phyloP scores from a whole-genome alignment of 2,329 filamentous ascomycete species.

The Nigrospora osmanthi region DNA sequence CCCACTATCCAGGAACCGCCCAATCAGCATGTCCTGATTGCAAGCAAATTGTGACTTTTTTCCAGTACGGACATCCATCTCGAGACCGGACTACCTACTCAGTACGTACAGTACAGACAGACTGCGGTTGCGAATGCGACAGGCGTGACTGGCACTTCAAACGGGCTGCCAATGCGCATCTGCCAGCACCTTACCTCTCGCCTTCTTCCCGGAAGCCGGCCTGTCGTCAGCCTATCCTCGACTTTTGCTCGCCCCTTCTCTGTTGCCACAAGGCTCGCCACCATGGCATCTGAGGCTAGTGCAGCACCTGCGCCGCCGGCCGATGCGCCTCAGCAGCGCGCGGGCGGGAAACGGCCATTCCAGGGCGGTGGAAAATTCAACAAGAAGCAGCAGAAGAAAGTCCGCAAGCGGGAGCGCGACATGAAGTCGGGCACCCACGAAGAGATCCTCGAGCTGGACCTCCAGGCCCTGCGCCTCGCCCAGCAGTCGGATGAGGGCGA shows the following conservation, averaged over 20 bases:
- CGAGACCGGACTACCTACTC: no score
- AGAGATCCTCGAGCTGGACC: slow-evolving; percentile 58
- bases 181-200: not conserved
- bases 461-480: slow-evolving; percentile 44
- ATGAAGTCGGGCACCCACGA: slow-evolving; percentile 57
- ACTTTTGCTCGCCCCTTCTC: not conserved
- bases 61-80: not conserved
- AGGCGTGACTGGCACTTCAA: no score
- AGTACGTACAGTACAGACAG: no score
- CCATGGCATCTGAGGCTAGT: no score
- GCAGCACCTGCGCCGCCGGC: not conserved
- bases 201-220: slow-evolving; percentile 2
- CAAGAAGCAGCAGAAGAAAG: slow-evolving; percentile 35
- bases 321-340: not conserved
- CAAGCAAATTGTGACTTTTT: not conserved
- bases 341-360: slow-evolving; percentile 8
- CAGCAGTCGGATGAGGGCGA: slow-evolving; percentile 24
- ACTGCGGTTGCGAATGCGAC: no score
- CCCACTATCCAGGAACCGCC: not conserved
- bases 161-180: slow-evolving; percentile 3
- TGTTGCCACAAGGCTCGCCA: no score
- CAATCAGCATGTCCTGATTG: not conserved
- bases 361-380: slow-evolving; percentile 3
- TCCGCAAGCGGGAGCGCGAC: slow-evolving; percentile 47
- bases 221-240: not conserved